Base-by-base conservation (phyloP, 176 grass and related monocot genomes). In the Raddia distichophylla region DNA sequence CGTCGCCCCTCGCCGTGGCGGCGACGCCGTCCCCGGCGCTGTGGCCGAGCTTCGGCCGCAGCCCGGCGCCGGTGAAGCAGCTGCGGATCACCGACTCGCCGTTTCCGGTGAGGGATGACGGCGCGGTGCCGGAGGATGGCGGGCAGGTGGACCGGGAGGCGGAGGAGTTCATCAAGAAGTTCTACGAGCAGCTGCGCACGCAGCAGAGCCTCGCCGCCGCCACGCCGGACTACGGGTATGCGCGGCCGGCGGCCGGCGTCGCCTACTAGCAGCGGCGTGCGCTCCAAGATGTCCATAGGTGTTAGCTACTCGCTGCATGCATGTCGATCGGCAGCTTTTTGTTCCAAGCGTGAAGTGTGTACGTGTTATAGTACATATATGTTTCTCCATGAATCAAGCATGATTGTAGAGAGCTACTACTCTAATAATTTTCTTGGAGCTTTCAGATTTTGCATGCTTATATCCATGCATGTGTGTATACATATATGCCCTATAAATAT, bases 51-150 rank as follows among this genome's bases (percentile, higher is more conserved):
- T 88, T 94, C 27, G 80, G 86, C 49, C 88, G 90, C 81, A 98
- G 90, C 65, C 89, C 96, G 3, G 84, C 80, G 62, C 58, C 71
- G 73, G 85, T 80, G 40, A 84, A 64, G 67, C 86, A 98, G 78
- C 91, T 95, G 18, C 80, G 93, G 80, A 90, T 99, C 75, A 99
- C 96, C 9, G 93, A 95, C 84, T 99, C 96, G 43, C 96, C 96
- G 49, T 95, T 91, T 83, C 86, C 82, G 5, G 0, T 90, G 2
- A 59, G 49, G 33, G 78, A 93, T 50, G 91, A 91, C 78, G 88
- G 54, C 11, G 45, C 44, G 27, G 27, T 27, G 17, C 79, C 11
- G n/a, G 80, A 57, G 8, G 86, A 42, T 8, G 67, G 6, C 4
- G 77, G 37, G 7, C 49, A 74, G 49, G 75, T 90, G 51, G 90